Evolutionary conservation across 768 basidiomycete genomes (phyloP).

Genomic region (Crepidotus variabilis): DNA sequence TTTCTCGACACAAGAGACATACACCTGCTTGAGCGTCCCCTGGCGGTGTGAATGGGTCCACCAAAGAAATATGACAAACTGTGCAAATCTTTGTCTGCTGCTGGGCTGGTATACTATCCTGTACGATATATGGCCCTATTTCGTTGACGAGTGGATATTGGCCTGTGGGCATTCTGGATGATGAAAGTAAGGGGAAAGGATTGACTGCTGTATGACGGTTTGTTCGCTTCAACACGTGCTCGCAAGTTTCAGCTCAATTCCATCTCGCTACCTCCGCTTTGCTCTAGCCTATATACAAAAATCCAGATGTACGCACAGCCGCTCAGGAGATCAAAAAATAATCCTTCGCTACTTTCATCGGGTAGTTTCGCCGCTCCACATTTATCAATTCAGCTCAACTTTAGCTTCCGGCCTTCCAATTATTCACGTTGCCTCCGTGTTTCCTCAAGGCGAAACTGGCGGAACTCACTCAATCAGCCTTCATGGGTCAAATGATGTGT

Average conservation of each 20-base stretch:
- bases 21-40: constrained; percentile 30
- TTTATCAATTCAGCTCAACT: not conserved
- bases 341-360: not conserved
- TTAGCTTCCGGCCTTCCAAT: not conserved
- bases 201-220: constrained; percentile 7
- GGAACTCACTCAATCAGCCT: not conserved
- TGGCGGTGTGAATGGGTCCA: constrained; percentile 27
- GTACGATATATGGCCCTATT: constrained; percentile 22
- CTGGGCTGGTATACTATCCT: constrained; percentile 14
- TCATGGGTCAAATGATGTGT: not conserved
- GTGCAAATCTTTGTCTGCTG: constrained; percentile 41
- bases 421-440: not conserved
- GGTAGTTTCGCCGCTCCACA: not conserved
- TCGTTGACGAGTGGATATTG: constrained; percentile 29
- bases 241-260: not conserved
- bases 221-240: constrained; percentile 8
- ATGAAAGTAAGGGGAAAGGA: constrained; percentile 17
- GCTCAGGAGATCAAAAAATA: too few relatives aligned
- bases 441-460: not conserved
- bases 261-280: too few relatives aligned
- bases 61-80: constrained; percentile 37
- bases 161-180: constrained; percentile 48
- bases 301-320: too few relatives aligned
- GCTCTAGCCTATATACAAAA: too few relatives aligned
- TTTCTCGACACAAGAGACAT: constrained; percentile 46